Conservation (phyloP, 177 flowering plant species). For the Vitis hybrid region DNA sequence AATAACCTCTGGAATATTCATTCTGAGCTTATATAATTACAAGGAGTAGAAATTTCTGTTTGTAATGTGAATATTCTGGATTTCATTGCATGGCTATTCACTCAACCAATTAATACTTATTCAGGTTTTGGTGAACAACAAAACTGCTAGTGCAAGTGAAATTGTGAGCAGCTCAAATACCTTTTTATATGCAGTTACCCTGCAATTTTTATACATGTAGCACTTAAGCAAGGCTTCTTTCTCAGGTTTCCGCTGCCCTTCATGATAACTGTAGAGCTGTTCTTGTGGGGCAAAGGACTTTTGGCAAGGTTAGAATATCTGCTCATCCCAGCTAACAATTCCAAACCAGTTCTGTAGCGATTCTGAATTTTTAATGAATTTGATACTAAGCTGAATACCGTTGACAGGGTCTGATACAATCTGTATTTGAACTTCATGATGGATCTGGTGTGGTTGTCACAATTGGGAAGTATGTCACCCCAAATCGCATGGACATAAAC, state of each 20-base stretch:
- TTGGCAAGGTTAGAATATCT: constrained; percentile 67
- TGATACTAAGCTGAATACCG: not conserved
- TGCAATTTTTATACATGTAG: not conserved
- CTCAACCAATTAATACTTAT: constrained; percentile 20
- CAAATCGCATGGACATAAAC: constrained; percentile 83
- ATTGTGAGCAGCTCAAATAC: constrained; percentile 60
- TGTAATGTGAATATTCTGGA: not conserved
- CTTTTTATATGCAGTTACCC: not conserved
- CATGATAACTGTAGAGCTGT: constrained; percentile 98
- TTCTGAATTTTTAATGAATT: not conserved
- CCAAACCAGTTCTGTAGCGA: not conserved
- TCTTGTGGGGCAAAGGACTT: constrained; percentile 94
- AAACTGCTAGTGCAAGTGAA: constrained; percentile 98
- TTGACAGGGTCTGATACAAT: constrained; percentile 84
- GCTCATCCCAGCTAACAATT: not conserved
- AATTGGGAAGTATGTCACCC: constrained; percentile 93
- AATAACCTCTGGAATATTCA: too few relatives aligned
- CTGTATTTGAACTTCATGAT: constrained; percentile 90
- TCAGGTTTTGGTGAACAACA: constrained; percentile 93
- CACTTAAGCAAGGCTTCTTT: constrained; percentile 3
- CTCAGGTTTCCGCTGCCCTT: constrained; percentile 92
- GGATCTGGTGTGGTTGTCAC: constrained; percentile 97
- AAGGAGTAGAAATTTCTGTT: too few relatives aligned
- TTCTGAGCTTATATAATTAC: too few relatives aligned
- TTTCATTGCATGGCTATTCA: not conserved